These are phyloP conservation scores for Cutaneotrichosporon cavernicola DNA, from an alignment of 1,284 basidiomycete species.

Conservation along the genomic window DNA sequence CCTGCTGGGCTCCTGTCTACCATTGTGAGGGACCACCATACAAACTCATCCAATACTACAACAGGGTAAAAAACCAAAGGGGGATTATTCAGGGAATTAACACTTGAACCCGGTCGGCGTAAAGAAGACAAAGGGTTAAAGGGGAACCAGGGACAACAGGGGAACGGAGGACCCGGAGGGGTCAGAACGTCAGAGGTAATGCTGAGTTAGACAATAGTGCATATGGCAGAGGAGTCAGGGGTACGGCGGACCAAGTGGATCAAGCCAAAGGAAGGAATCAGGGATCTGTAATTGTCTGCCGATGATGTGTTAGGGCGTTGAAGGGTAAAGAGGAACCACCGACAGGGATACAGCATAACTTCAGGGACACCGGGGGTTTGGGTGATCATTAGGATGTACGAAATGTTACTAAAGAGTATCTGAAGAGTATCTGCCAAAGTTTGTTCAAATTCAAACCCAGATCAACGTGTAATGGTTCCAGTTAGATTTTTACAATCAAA, in stretches of 20 bases:
- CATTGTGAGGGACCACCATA: no score
- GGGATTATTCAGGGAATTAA: not conserved
- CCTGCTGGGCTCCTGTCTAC: no score
- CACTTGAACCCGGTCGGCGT: not conserved
- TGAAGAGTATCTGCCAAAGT: no score
- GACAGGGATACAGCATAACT: not conserved
- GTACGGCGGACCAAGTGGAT: not conserved
- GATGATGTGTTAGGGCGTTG: not conserved
- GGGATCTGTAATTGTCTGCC: not conserved
- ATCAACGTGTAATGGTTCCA: no score
- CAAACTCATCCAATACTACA: not conserved
- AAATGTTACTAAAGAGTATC: no score
- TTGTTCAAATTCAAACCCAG: no score
- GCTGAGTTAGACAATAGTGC: no score
- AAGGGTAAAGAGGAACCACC: not conserved
- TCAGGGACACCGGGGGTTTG: not conserved
- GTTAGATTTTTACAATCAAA: no score
- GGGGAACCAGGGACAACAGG: not conserved
- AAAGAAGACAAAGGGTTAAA: not conserved
- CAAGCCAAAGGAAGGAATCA: slow-evolving; percentile 1
- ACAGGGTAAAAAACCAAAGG: not conserved
- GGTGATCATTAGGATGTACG: no score
- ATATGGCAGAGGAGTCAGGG: not conserved
- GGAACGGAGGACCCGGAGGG: no score
- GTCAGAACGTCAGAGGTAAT: no score